These are phyloP conservation scores for Phytophthora boehmeriae DNA, from an alignment of 352 stramenopile species.

Conservation along the genomic window DNA sequence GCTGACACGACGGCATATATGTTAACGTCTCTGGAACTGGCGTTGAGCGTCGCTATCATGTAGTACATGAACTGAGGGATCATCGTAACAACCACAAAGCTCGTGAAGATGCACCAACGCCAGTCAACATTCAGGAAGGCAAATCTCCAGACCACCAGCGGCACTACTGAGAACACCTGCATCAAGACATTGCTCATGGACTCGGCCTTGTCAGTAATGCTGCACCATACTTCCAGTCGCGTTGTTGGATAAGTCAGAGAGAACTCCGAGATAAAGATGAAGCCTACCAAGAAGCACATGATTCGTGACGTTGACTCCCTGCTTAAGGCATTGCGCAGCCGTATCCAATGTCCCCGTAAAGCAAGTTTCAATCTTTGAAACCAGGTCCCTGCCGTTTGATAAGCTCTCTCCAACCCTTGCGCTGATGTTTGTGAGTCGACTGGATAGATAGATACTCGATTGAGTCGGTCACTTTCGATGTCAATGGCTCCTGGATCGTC, in stretches of 20 bases:
- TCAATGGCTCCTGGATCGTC: slow-evolving; percentile 36
- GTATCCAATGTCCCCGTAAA: slow-evolving; percentile 38
- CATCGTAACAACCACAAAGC: slow-evolving; percentile 38
- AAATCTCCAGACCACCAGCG: slow-evolving; percentile 39
- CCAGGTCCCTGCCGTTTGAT: slow-evolving; percentile 28
- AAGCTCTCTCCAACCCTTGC: slow-evolving; percentile 16
- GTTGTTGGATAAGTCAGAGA: slow-evolving; percentile 46
- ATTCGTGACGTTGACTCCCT: slow-evolving; percentile 45
- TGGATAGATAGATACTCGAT: slow-evolving; percentile 13
- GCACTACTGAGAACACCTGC: slow-evolving; percentile 38
- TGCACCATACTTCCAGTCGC: slow-evolving; percentile 45
- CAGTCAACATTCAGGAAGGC: slow-evolving; percentile 37
- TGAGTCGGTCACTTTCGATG: slow-evolving; percentile 27
- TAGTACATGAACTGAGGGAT: slow-evolving; percentile 35
- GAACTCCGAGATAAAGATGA: slow-evolving; percentile 58
- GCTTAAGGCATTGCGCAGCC: slow-evolving; percentile 36
- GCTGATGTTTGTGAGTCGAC: slow-evolving; percentile 27
- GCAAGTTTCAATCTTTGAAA: slow-evolving; percentile 28
- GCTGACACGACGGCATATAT: slow-evolving; percentile 45
- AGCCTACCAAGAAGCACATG: slow-evolving; percentile 45
- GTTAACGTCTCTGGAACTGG: slow-evolving; percentile 20
- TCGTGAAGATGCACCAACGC: slow-evolving; percentile 42
- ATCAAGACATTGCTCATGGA: slow-evolving; percentile 35
- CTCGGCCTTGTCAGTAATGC: slow-evolving; percentile 35
- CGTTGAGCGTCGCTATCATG: slow-evolving; percentile 33